Percentiles rank a stretch among this genome's conserved stretches.
These are phyloP conservation scores for Epichloe gansuensis DNA, from an alignment of 2,329 filamentous ascomycete genomes.

Conservation along the genomic window DNA sequence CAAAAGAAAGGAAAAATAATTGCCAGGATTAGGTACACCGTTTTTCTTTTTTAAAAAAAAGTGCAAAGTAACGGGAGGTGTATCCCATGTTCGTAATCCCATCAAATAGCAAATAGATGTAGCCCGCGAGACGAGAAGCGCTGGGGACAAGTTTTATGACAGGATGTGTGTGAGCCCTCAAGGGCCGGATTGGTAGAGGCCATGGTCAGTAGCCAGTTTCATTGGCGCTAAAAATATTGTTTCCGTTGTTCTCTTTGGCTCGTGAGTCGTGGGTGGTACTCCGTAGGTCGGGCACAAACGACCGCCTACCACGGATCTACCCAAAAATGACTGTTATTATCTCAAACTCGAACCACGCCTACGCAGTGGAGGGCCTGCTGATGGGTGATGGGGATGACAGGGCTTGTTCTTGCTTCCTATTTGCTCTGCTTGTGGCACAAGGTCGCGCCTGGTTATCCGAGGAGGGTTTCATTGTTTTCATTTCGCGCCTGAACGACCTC, in stretches of 20 bases:
- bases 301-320: background rate
- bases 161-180: background rate
- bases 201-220: background rate
- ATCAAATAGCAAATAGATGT: background rate
- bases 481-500: slow-evolving; percentile 4
- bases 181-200: background rate
- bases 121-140: background rate
- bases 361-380: background rate
- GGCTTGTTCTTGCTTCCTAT: background rate
- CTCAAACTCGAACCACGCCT: background rate
- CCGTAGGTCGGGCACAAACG: slow-evolving; percentile 5
- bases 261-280: background rate
- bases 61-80: too few species aligned
- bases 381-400: background rate
- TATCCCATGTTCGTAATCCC: background rate
- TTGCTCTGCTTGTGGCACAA: slow-evolving; percentile 4
- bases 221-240: background rate
- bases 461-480: background rate
- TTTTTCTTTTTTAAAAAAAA: background rate
- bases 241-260: background rate
- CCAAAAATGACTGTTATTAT: background rate
- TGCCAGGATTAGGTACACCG: background rate
- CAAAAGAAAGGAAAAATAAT: too few species aligned
- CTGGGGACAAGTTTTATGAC: background rate
- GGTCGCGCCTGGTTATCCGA: slow-evolving; percentile 1